phyloP scores from a whole-genome alignment of 2,329 filamentous ascomycete genomes.

The Pseudogymnoascus sp. region DNA sequence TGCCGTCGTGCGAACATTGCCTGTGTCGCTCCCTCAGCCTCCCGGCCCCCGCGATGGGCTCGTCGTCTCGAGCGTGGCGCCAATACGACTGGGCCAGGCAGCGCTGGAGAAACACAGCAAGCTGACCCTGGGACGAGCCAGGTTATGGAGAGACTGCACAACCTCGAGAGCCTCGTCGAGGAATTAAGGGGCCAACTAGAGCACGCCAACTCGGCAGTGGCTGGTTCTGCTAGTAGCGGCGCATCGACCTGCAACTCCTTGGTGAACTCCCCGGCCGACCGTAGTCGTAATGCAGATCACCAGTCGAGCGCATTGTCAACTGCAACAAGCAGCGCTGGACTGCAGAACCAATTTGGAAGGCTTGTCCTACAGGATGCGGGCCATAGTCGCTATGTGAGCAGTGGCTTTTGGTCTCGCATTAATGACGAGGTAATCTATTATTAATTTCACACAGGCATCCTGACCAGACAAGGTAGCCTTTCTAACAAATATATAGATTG shows the following conservation, averaged over 20 bases:
- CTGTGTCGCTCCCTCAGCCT: slow-evolving; percentile 41
- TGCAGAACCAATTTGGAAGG: slow-evolving; percentile 39
- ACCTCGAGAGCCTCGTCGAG: slow-evolving; percentile 43
- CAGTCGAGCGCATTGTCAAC: slow-evolving; percentile 4
- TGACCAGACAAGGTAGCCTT: not conserved
- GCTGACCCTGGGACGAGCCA: slow-evolving; percentile 28
- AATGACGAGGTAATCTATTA: slow-evolving; percentile 41
- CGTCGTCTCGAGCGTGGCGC: slow-evolving; percentile 39
- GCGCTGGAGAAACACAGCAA: slow-evolving; percentile 15
- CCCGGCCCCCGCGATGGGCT: slow-evolving; percentile 46
- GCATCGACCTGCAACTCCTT: slow-evolving; percentile 28
- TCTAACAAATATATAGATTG: slow-evolving; percentile 31
- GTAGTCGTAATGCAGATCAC: slow-evolving; percentile 3
- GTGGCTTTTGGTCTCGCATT: slow-evolving; percentile 47
- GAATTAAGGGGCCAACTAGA: slow-evolving; percentile 40
- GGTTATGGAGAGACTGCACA: slow-evolving; percentile 42
- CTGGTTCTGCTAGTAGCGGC: slow-evolving; percentile 21
- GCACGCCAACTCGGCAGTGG: slow-evolving; percentile 31
- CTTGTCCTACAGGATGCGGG: slow-evolving; percentile 38
- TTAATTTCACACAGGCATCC: not conserved
- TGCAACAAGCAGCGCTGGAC: not conserved
- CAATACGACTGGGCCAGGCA: slow-evolving; percentile 22
- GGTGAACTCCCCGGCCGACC: slow-evolving; percentile 22
- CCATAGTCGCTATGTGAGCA: slow-evolving; percentile 36
- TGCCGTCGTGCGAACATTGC: slow-evolving; percentile 44